These are phyloP conservation scores for Backusella parvicylindrica DNA, from an alignment of 192 early-diverging fungal species.

Conservation along the genomic window DNA sequence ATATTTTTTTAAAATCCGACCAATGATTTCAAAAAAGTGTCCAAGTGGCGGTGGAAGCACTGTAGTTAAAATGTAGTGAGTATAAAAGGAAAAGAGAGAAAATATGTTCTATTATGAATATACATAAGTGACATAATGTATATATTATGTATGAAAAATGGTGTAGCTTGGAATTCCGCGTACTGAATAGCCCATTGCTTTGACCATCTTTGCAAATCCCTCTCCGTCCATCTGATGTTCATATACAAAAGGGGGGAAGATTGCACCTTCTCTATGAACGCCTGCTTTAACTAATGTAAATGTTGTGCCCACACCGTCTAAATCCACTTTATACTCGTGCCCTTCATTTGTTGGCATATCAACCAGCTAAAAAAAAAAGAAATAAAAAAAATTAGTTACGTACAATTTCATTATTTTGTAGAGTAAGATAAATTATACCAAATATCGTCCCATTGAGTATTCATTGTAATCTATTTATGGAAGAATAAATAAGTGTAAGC, in stretches of 20 bases:
- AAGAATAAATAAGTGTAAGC: background rate
- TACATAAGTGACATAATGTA: background rate
- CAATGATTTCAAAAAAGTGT: too few species aligned
- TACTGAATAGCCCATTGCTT: slow-evolving; percentile 54
- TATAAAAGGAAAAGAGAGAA: background rate
- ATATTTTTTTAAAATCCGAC: too few species aligned
- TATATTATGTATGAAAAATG: slow-evolving; percentile 42
- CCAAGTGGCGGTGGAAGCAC: too few species aligned
- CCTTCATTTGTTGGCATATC: slow-evolving; percentile 29
- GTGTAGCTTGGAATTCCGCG: slow-evolving; percentile 59
- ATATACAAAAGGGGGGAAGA: slow-evolving; percentile 57
- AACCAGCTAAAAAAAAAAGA: slow-evolving; percentile 19
- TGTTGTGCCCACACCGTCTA: slow-evolving; percentile 65
- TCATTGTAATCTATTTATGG: slow-evolving; percentile 22
- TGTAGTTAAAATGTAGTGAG: background rate
- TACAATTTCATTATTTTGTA: background rate
- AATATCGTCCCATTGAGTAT: slow-evolving; percentile 20
- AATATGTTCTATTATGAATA: background rate
- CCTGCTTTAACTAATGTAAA: slow-evolving; percentile 62
- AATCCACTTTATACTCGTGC: slow-evolving; percentile 35
- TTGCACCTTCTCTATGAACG: slow-evolving; percentile 62
- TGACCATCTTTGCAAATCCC: slow-evolving; percentile 68
- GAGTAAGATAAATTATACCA: background rate
- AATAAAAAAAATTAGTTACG: background rate
- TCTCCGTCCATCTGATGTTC: slow-evolving; percentile 68